Percentiles rank a stretch among this genome's conserved stretches.
These are phyloP conservation scores for Cerrena zonata DNA, from an alignment of 1,284 basidiomycete species.

Conservation along the genomic window DNA sequence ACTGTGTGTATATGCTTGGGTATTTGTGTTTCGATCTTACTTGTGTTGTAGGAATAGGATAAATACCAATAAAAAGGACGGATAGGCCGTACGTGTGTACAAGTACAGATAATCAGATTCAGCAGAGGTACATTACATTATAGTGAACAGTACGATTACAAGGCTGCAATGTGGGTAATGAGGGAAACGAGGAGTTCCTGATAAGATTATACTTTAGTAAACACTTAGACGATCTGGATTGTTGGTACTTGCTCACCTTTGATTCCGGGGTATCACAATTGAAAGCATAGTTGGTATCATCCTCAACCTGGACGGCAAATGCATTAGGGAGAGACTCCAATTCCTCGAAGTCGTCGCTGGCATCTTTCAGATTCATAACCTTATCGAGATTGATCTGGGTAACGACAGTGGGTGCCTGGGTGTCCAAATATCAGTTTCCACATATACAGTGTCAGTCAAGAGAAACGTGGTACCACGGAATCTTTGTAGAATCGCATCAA, in stretches of 20 bases:
- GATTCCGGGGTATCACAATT: neutral
- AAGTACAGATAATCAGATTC: neutral
- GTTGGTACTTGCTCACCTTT: neutral
- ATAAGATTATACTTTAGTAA: neutral
- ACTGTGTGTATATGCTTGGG: neutral
- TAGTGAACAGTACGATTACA: slow-evolving; percentile 1
- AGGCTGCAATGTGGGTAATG: neutral
- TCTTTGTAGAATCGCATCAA: neutral
- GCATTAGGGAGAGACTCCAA: slow-evolving; percentile 2
- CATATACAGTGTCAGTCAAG: neutral
- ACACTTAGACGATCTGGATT: neutral
- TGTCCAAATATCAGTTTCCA: neutral
- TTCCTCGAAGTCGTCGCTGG: slow-evolving; percentile 2
- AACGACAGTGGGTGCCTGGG: neutral
- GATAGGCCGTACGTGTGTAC: neutral
- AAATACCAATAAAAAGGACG: neutral
- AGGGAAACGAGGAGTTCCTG: slow-evolving; percentile 5
- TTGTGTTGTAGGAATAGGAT: neutral
- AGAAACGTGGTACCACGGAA: neutral
- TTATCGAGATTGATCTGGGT: neutral
- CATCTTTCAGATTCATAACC: neutral
- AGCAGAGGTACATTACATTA: neutral
- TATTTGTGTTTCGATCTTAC: neutral
- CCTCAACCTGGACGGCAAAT: neutral
- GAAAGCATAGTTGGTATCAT: slow-evolving; percentile 1